Evolutionary conservation across 495 filamentous ascomycete species (phyloP), one percentile per base, ranked within the genome.

Genomic region (Mytilinidion resinicola): DNA sequence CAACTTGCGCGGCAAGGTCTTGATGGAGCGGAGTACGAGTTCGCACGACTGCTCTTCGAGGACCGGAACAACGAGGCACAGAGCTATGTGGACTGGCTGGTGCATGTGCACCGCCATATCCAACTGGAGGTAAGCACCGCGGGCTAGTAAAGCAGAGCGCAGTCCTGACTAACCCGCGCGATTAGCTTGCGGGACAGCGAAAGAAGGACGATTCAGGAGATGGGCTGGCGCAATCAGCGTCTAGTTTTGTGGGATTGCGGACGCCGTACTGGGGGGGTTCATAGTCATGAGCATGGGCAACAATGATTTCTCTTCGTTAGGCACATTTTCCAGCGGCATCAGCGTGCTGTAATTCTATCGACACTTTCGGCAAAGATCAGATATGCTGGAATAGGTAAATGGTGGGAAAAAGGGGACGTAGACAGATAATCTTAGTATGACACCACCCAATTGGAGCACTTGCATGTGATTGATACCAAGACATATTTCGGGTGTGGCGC

Each of bases 1-100:
- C 93, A 99, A 73, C 71, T 99, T 25, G 93, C 93, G 7, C 78
- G 93, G 25, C 93, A 99, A 73, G 91, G 91, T 0, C 76, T 97
- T 2, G 93, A 99, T 66, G 93, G 93, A 0, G 89, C 91, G 1
- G 93, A 99, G 73, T 96, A 88, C 62, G 93, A 99, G 73, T 99
- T 96, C 74, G 93, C 95, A 41, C 76, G 90, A 42, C 74, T 91
- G 70, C 73, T 99, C 62, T 82, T 95, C 51, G 93, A 99, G 74
- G 93, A 99, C 69, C 81, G 93, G 61, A 97, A 97, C 72, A 96
- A 95, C 62, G 93, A 99, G 73, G 93, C 93, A 35, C 89, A 92
- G 72, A 92, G 87, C 64, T 97, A 99, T 74, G 93, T 97, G 15
- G 93, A 99, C 74, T 99, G 93, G 93, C 73, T 99, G 71, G 93